A percentile compares a stretch with the other conserved stretches of the same genome.
Evolutionary conservation across 2,329 filamentous ascomycete species (phyloP).

Genomic region (Penicillium sp.): DNA sequence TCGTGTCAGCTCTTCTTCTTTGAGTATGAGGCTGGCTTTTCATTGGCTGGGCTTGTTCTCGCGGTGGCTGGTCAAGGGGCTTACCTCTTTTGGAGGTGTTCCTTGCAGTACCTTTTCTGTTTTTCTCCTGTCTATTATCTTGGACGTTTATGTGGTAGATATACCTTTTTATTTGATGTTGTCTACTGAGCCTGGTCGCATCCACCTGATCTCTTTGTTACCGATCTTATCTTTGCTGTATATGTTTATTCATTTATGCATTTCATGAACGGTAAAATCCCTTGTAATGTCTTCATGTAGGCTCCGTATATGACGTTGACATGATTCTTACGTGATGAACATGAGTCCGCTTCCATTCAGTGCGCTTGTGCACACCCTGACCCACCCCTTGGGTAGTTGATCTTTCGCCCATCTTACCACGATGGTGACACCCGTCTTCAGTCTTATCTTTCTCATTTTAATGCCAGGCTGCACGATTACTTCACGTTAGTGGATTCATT

Average conservation of each 20-base stretch:
- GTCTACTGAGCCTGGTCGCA: slow-evolving; percentile 34
- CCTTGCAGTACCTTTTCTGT: slow-evolving; percentile 14
- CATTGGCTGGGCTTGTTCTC: background rate
- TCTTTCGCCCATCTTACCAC: no score
- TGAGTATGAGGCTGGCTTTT: background rate
- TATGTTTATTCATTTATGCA: slow-evolving; percentile 29
- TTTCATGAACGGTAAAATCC: slow-evolving; percentile 21
- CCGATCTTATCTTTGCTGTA: slow-evolving; percentile 27
- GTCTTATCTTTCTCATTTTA: no score
- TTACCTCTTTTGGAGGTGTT: background rate
- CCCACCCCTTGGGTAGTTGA: no score
- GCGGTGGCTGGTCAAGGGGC: background rate
- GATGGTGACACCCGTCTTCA: background rate
- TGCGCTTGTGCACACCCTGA: no score
- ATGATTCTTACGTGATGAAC: background rate
- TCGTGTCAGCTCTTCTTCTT: slow-evolving; percentile 9
- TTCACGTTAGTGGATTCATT: background rate
- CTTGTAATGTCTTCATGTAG: slow-evolving; percentile 1
- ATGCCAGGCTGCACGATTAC: background rate
- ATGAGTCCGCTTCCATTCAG: no score
- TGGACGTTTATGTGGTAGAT: slow-evolving; percentile 34
- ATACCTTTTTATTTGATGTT: slow-evolving; percentile 36
- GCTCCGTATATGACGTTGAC: background rate
- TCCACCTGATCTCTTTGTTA: slow-evolving; percentile 29
- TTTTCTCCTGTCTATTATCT: slow-evolving; percentile 32